A percentile compares a stretch with the other conserved stretches of the same genome.
These are phyloP conservation scores for Xylaria sp. DNA, from an alignment of 2,329 filamentous ascomycete genomes.

Conservation along the genomic window DNA sequence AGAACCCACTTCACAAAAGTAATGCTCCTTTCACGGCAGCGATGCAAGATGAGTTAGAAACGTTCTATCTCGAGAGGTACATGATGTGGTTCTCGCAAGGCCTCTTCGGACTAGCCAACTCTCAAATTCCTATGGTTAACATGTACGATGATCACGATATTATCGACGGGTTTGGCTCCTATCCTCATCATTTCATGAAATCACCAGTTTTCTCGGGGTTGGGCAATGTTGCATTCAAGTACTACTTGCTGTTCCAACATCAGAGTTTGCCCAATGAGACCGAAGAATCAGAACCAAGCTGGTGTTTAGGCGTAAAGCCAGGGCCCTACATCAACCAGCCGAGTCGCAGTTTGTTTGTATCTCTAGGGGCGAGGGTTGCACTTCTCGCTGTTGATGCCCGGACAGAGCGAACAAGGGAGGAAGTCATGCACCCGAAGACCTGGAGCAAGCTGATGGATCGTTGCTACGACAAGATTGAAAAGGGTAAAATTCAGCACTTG, in stretches of 20 bases:
- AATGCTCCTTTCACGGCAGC: conserved; percentile 79
- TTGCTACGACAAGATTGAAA: conserved; percentile 82
- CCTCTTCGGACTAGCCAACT: conserved; percentile 89
- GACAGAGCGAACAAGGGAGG: conserved; percentile 86
- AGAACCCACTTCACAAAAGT: conserved; percentile 83
- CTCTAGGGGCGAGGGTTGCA: conserved; percentile 79
- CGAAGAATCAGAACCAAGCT: conserved; percentile 86
- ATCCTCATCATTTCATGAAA: conserved; percentile 90
- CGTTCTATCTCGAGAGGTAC: conserved; percentile 89
- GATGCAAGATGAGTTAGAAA: conserved; percentile 89
- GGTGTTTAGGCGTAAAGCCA: conserved; percentile 81
- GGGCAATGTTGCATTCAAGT: conserved; percentile 94
- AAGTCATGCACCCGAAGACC: conserved; percentile 82
- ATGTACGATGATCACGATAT: conserved; percentile 97
- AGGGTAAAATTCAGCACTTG: conserved; percentile 88
- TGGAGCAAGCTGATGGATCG: conserved; percentile 90
- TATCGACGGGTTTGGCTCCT: conserved; percentile 92
- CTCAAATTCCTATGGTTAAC: conserved; percentile 98
- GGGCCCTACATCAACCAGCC: conserved; percentile 91
- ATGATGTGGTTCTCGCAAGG: conserved; percentile 97
- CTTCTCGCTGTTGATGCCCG: conserved; percentile 91
- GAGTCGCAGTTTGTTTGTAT: conserved; percentile 88
- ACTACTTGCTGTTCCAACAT: conserved; percentile 98
- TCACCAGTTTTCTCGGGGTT: conserved; percentile 90
- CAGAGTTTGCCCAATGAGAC: conserved; percentile 87